A percentile compares a stretch with the other conserved stretches of the same genome.
These are phyloP conservation scores for Leishmania turanica DNA, from an alignment of 208 protist species.

Conservation along the genomic window DNA sequence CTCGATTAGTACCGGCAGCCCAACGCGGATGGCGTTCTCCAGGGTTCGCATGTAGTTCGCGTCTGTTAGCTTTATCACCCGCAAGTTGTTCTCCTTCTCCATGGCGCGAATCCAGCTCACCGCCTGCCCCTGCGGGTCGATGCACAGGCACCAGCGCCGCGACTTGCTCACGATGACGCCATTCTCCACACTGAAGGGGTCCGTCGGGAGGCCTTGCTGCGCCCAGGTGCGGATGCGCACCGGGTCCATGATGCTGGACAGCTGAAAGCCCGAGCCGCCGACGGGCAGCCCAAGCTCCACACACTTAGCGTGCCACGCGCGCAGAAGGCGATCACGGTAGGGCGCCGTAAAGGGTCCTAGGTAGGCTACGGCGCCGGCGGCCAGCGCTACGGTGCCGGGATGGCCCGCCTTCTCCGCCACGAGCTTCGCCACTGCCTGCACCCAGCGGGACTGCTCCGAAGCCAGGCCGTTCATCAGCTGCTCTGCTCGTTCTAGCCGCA, in stretches of 20 bases:
- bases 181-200: constrained; percentile 94
- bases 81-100: constrained; percentile 92
- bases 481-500: constrained; percentile 89
- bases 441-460: constrained; percentile 89
- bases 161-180: constrained; percentile 89
- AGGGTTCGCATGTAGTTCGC: constrained; percentile 92
- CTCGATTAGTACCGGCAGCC: constrained; percentile 96
- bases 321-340: constrained; percentile 84
- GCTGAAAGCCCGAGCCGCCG: constrained; percentile 65
- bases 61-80: constrained; percentile 93
- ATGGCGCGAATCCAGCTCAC: constrained; percentile 96
- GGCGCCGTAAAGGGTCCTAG: constrained; percentile 90
- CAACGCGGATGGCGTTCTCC: constrained; percentile 95
- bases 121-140: constrained; percentile 96
- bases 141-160: constrained; percentile 94
- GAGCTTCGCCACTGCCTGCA: constrained; percentile 62
- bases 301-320: constrained; percentile 73
- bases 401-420: constrained; percentile 58
- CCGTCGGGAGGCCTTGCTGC: constrained; percentile 94
- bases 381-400: constrained; percentile 82
- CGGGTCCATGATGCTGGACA: constrained; percentile 92
- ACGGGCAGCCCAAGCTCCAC: constrained; percentile 70
- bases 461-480: constrained; percentile 89
- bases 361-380: constrained; percentile 93
- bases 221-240: constrained; percentile 94